Evolutionary conservation across 352 stramenopile genomes (phyloP), one percentile per base, ranked within the genome.

Genomic region (Phytophthora boehmeriae): DNA sequence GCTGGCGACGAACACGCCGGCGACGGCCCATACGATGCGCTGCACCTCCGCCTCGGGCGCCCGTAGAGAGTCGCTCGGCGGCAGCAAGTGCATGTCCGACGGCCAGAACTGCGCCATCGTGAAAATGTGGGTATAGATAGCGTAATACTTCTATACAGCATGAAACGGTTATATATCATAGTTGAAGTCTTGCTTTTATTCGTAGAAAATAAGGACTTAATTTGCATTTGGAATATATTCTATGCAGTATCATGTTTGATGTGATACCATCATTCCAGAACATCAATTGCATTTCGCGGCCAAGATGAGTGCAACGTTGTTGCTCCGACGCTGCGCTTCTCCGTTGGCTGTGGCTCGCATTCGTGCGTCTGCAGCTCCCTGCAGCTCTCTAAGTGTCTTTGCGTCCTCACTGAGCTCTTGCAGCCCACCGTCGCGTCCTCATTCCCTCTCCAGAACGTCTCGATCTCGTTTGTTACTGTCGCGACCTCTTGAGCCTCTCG

Each of bases 1-100:
- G 0, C 95, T 64, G 0, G 97, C 73, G 4, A 97, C 89, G 66
- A 98, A 98, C 2, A 92, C 84, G 4, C 94, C 94, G 1, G 92
- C 93, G n/a, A 98, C 67, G 5, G 78, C 68, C 87, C 87, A 95
- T 48, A 92, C 81, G 28, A 92, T 42, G 5, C 75, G 75, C 69
- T 95, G 87, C 45, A 90, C 67, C 11, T 79, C 66, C 10, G 63
- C 75, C 55, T 93, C 86, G n/a, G 77, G 68, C 25, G 68, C 59
- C 28, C 63, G 59, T 28, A 73, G 44, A 10, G 63, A n/a, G 49
- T 73, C 64, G 4, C 48, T 35, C 38, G 66, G 66, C 9, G 56
- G 54, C 36, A 48, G 36, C 17, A 65, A 49, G 17, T 63, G 32
- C 38, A 75, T 43, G 13, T 59, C 50, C 27, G 41, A 23, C n/a